These are phyloP conservation scores for Salix viminalis DNA, from an alignment of 345 rosid species.

Conservation along the genomic window DNA sequence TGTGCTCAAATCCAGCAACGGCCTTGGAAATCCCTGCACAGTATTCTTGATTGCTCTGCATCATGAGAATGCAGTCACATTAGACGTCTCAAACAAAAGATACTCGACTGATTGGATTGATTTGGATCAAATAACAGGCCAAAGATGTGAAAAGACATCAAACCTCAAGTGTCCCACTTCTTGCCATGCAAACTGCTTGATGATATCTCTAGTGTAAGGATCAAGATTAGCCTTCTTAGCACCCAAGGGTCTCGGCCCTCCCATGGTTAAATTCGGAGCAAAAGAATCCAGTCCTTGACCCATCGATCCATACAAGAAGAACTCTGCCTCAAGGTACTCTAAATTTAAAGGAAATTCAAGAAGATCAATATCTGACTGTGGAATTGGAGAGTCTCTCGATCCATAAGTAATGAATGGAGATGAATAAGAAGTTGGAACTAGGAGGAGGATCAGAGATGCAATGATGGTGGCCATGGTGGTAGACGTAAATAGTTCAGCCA, in stretches of 20 bases:
- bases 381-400: slow-evolving; percentile 1
- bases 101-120: no score
- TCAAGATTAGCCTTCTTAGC: slow-evolving; percentile 59
- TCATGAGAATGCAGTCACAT: neutral
- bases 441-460: slow-evolving; percentile 20
- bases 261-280: slow-evolving; percentile 57
- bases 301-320: slow-evolving; percentile 62
- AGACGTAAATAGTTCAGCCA: slow-evolving; percentile 13
- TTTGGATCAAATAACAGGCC: neutral
- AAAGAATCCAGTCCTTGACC: slow-evolving; percentile 72
- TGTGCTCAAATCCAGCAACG: slow-evolving; percentile 57
- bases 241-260: slow-evolving; percentile 75
- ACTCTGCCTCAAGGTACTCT: slow-evolving; percentile 90
- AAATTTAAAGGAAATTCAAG: slow-evolving; percentile 81
- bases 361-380: slow-evolving; percentile 39
- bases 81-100: no score
- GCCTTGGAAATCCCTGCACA: slow-evolving; percentile 66
- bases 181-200: slow-evolving; percentile 80
- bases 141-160: neutral
- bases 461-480: neutral
- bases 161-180: slow-evolving; percentile 89
- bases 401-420: neutral
- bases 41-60: slow-evolving; percentile 59
- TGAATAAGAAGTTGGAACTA: slow-evolving; percentile 20
- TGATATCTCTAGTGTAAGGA: slow-evolving; percentile 45